A percentile compares a stretch with the other conserved stretches of the same genome.
These are phyloP conservation scores for Sextonia rubra DNA, from an alignment of 164 flowering plant genomes.

Conservation along the genomic window DNA sequence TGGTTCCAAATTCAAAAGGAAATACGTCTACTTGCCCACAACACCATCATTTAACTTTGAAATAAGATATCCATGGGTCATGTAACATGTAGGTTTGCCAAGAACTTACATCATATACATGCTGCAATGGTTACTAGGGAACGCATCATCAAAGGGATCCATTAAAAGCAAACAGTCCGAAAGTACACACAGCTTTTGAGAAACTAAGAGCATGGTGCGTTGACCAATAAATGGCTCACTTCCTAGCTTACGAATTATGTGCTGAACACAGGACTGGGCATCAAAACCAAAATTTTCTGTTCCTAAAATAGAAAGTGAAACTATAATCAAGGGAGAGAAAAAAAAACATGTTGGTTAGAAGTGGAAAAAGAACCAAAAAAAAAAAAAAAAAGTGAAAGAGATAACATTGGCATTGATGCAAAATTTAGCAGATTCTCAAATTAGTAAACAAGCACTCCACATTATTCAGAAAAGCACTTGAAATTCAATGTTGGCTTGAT, in stretches of 20 bases:
- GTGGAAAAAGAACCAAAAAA: neutral
- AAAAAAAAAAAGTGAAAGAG: neutral
- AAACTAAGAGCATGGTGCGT: constrained; percentile 53
- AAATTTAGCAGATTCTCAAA: neutral
- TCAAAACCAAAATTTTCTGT: constrained; percentile 24
- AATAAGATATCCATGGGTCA: too few species aligned
- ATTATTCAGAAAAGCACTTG: too few species aligned
- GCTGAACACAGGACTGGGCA: constrained; percentile 61
- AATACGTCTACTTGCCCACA: too few species aligned
- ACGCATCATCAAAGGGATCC: constrained; percentile 84
- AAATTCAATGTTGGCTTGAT: too few species aligned
- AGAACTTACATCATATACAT: constrained; percentile 73
- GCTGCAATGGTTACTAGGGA: constrained; percentile 47
- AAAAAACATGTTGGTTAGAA: neutral
- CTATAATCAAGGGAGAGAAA: constrained; percentile 4
- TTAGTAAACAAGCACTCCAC: too few species aligned
- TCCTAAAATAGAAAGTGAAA: constrained; percentile 28
- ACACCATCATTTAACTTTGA: too few species aligned
- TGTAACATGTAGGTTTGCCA: too few species aligned
- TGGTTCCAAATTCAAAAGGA: too few species aligned
- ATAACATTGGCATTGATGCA: neutral
- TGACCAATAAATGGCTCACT: constrained; percentile 67
- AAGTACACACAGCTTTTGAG: constrained; percentile 46
- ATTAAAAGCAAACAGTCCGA: constrained; percentile 67
- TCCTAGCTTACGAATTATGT: constrained; percentile 79